These are phyloP conservation scores for Talaromyces atroroseus DNA, from an alignment of 2,329 filamentous ascomycete species.

Conservation along the genomic window DNA sequence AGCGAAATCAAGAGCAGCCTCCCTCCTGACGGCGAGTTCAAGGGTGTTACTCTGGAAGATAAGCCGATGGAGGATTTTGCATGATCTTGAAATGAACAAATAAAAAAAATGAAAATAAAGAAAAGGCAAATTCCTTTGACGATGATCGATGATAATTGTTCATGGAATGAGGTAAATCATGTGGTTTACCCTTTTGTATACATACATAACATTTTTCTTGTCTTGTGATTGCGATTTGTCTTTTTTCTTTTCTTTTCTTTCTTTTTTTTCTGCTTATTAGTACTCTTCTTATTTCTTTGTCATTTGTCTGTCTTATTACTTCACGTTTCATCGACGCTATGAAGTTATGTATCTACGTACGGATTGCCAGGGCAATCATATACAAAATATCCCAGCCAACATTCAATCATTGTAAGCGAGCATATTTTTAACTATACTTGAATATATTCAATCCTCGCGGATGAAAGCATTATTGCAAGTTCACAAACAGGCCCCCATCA, in stretches of 20 bases:
- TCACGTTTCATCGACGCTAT: neutral
- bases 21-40: slow-evolving; percentile 35
- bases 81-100: neutral
- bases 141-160: neutral
- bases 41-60: slow-evolving; percentile 63
- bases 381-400: neutral
- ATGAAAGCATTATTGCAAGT: slow-evolving; percentile 58
- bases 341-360: slow-evolving; percentile 14
- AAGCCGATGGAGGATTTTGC: slow-evolving; percentile 69
- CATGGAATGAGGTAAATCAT: neutral
- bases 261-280: neutral
- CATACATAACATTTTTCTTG: slow-evolving; percentile 1
- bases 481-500: slow-evolving; percentile 85
- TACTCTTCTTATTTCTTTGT: neutral
- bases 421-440: too few relatives aligned
- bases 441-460: neutral
- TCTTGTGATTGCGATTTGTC: neutral
- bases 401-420: too few relatives aligned
- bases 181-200: slow-evolving; percentile 8
- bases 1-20: slow-evolving; percentile 30
- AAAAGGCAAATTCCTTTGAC: neutral
- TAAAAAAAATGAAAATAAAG: too few relatives aligned
- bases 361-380: neutral
- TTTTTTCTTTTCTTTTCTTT: neutral
- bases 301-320: slow-evolving; percentile 1